Conservation (phyloP, 345 rosid genomes). For the Moricandia moricandioides region DNA sequence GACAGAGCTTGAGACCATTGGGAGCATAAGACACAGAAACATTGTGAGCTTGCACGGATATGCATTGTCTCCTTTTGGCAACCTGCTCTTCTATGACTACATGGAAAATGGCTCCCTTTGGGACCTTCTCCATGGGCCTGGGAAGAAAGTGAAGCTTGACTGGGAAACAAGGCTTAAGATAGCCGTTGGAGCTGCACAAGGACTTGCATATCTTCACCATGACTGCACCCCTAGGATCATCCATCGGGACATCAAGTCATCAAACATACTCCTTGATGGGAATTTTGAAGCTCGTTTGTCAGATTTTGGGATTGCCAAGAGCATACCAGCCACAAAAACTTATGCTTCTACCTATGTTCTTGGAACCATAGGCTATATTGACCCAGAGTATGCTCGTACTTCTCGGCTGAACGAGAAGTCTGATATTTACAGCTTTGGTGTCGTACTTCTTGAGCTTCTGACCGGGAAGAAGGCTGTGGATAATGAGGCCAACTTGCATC, state of each 20-base stretch:
- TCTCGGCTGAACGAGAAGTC: conserved; percentile 87
- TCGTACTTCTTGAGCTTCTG: conserved; percentile 89
- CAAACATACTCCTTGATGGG: conserved; percentile 85
- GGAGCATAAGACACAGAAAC: conserved; percentile 93
- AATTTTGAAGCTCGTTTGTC: conserved; percentile 84
- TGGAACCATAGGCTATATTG: conserved; percentile 96
- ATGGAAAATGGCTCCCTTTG: conserved; percentile 96
- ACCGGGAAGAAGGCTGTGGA: conserved; percentile 98
- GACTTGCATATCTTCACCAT: conserved; percentile 96
- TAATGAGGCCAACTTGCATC: conserved; percentile 87
- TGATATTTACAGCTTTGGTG: conserved; percentile 93
- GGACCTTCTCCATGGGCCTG: conserved; percentile 92
- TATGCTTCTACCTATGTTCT: conserved; percentile 84
- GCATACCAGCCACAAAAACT: conserved; percentile 64
- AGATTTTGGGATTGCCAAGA: conserved; percentile 95
- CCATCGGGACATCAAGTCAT: conserved; percentile 92
- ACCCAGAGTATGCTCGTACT: conserved; percentile 95
- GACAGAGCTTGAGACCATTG: conserved; percentile 93
- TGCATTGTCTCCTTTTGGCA: conserved; percentile 72
- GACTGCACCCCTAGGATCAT: conserved; percentile 88
- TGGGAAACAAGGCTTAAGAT: conserved; percentile 90
- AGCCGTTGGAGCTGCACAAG: conserved; percentile 96
- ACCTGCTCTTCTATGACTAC: conserved; percentile 96
- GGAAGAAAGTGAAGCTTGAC: conserved; percentile 83
- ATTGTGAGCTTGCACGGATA: conserved; percentile 92